Percentiles rank a stretch among this genome's conserved stretches.
phyloP scores from a whole-genome alignment of 352 stramenopile species.

The Globisporangium heterothallicum region DNA sequence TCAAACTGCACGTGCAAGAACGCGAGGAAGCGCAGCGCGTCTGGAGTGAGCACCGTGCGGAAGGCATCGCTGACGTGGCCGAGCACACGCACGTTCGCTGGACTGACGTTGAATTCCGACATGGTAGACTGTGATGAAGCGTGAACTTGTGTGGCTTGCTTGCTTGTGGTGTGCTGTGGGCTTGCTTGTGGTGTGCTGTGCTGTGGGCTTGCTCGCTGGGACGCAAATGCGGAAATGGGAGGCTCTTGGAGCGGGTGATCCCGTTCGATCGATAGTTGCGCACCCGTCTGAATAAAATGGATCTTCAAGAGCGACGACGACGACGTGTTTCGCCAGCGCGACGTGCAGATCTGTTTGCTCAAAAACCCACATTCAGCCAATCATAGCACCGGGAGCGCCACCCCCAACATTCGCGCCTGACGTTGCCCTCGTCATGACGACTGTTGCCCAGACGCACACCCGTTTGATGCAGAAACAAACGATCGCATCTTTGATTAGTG shows the following conservation, averaged over 20 bases:
- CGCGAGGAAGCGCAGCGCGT: constrained; percentile 89
- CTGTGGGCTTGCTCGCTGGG: constrained; percentile 2
- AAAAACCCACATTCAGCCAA: constrained; percentile 11
- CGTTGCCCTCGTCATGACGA: constrained; percentile 12
- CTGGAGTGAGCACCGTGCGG: constrained; percentile 83
- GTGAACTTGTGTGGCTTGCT: not conserved
- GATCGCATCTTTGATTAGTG: not conserved
- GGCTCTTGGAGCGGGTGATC: not conserved
- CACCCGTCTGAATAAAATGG: no score
- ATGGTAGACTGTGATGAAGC: constrained; percentile 17
- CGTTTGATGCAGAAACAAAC: not conserved
- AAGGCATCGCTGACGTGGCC: constrained; percentile 74
- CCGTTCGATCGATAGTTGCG: not conserved
- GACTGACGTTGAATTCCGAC: constrained; percentile 39
- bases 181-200: constrained; percentile 5
- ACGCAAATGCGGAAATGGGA: constrained; percentile 14
- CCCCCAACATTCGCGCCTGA: constrained; percentile 7
- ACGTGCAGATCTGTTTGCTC: constrained; percentile 9
- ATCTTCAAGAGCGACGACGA: constrained; percentile 8
- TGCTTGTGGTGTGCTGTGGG: not conserved
- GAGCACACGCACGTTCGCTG: constrained; percentile 80
- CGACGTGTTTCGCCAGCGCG: constrained; percentile 8
- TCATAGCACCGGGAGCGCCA: constrained; percentile 5
- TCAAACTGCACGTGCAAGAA: constrained; percentile 90
- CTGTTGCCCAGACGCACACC: constrained; percentile 1